A percentile compares a stretch with the other conserved stretches of the same genome.
Evolutionary conservation across 164 flowering plant genomes (phyloP).

Genomic region (Vitis cinerea): DNA sequence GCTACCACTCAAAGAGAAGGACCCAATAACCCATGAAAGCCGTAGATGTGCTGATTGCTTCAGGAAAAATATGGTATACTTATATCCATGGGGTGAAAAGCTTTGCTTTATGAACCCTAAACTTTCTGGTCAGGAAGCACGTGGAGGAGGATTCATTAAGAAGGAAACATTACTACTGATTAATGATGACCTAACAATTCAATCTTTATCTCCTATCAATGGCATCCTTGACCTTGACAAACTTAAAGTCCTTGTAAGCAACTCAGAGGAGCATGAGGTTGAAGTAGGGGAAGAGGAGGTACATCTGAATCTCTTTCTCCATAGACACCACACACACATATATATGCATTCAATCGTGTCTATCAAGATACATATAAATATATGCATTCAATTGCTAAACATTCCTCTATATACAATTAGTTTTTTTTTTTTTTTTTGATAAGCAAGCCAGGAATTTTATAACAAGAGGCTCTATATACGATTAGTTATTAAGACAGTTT

Average conservation of each 20-base stretch:
- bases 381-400: no score
- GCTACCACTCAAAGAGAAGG: constrained; percentile 1
- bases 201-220: constrained; percentile 14
- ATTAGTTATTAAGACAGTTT: no score
- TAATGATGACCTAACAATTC: constrained; percentile 11
- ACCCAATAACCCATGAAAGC: no score
- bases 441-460: no score
- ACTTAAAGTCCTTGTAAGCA: background rate
- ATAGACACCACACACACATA: no score
- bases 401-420: no score
- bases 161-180: constrained; percentile 9
- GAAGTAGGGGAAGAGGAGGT: constrained; percentile 19
- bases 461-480: no score
- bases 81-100: no score
- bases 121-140: background rate
- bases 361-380: no score
- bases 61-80: background rate
- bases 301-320: background rate
- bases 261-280: constrained; percentile 11
- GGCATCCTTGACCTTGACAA: constrained; percentile 6
- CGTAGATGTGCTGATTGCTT: no score
- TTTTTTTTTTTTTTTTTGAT: no score
- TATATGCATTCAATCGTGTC: no score
- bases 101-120: background rate
- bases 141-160: constrained; percentile 10